A percentile compares a stretch with the other conserved stretches of the same genome.
Conservation (phyloP, 2,329 filamentous ascomycete species). For the Talaromyces marneffei region DNA sequence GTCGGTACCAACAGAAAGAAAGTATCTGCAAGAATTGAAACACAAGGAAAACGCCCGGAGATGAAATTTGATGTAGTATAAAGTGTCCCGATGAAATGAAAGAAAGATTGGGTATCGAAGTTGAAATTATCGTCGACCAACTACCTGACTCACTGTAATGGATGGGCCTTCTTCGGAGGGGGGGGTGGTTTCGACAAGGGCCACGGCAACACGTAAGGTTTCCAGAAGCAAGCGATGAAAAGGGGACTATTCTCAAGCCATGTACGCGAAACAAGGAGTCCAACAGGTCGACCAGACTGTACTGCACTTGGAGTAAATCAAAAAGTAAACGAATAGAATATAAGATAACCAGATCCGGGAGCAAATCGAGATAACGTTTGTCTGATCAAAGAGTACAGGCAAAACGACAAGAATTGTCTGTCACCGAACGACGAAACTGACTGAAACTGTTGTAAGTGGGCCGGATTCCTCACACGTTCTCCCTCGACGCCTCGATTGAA, state of each 20-base stretch:
- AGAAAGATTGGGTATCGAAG: slow-evolving; percentile 3
- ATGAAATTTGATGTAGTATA: slow-evolving; percentile 6
- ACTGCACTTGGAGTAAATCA: too few species aligned
- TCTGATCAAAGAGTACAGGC: neutral
- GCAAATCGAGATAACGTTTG: slow-evolving; percentile 2
- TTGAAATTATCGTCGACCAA: slow-evolving; percentile 8
- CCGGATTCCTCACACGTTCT: neutral
- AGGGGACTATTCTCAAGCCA: slow-evolving; percentile 13
- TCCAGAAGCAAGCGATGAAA: slow-evolving; percentile 23
- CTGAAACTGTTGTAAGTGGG: neutral
- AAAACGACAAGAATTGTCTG: neutral
- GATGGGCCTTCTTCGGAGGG: neutral
- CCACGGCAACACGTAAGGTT: slow-evolving; percentile 9
- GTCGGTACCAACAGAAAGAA: slow-evolving; percentile 4
- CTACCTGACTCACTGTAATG: slow-evolving; percentile 10
- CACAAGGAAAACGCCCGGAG: slow-evolving; percentile 15
- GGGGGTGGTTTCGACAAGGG: slow-evolving; percentile 17
- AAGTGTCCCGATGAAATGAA: slow-evolving; percentile 3
- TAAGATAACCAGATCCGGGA: slow-evolving; percentile 11
- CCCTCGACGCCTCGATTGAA: neutral
- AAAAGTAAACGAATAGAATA: slow-evolving; percentile 26
- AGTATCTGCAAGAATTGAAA: slow-evolving; percentile 22
- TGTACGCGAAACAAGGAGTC: slow-evolving; percentile 7
- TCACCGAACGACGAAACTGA: neutral
- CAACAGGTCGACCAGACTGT: slow-evolving; percentile 16